Base-by-base conservation (phyloP, 2,329 filamentous ascomycete genomes). In the Curvularia sp. region DNA sequence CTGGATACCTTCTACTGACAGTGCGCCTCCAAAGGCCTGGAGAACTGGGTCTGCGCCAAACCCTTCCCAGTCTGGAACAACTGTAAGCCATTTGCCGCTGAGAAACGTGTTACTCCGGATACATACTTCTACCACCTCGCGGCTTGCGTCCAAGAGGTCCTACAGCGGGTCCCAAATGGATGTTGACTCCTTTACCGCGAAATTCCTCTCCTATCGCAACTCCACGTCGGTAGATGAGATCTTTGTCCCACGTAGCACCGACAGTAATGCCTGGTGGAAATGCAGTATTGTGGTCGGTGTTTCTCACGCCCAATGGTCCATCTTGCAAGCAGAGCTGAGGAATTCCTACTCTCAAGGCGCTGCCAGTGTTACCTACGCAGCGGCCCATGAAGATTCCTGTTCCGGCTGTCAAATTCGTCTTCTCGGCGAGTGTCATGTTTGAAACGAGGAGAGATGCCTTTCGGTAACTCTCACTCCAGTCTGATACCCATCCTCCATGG, bases 231-330 rank as follows among this genome's bases (percentile, higher is more conserved):
- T 89, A 88, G 76, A 92, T 88, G 49, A 92, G 79, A 15, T 84
- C 80, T 78, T 92, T 93, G 76, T 90, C 88, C 72, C 87, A 93
- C 0, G 90, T 92, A 2, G 89, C 89, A 18, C 89, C 90, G 1
- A 84, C 85, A 0, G 89, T 92, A 65, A 94, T 90, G n/a, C 90
- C 91, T 8, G 90, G 84, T 0, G 91, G 91, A 66, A 94, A 95
- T 0, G 87, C 89, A 0, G 90, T 93, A 51, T 88, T 86, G 59
- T 91, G 87, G 63, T 93, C 89, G 1, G 89, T 86, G n/a, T 86
- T 85, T 27, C 89, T 85, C 13, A 95, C 81, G 1, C 91, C 91
- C 32, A 89, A 80, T 1, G 89, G 88, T 0, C 86, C 87, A 72
- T 93, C 90, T 63, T 91, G 87, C 3, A 76, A 57, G 50, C 74